These are phyloP conservation scores for Solanum appendiculatum DNA, from an alignment of 257 asterid genomes.

Conservation along the genomic window DNA sequence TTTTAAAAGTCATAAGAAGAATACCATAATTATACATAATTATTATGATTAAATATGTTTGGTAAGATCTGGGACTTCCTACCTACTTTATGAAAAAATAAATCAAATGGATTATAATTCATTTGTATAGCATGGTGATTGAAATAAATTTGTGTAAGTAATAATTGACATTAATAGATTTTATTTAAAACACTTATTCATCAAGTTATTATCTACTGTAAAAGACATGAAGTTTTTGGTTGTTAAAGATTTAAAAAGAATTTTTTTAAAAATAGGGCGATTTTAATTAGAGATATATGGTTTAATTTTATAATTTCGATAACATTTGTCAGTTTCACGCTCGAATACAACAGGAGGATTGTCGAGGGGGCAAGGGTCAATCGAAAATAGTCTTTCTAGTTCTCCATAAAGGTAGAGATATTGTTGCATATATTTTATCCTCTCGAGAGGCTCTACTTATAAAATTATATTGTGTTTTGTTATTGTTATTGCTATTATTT, in stretches of 20 bases:
- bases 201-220: background rate
- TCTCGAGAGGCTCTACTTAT: background rate
- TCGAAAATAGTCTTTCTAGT: background rate
- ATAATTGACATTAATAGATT: background rate
- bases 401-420: background rate
- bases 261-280: no score
- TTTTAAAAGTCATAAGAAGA: no score
- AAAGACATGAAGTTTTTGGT: background rate
- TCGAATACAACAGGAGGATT: background rate
- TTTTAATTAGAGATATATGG: no score
- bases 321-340: no score
- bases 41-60: background rate
- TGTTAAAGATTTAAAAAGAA: background rate
- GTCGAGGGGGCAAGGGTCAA: background rate
- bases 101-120: background rate
- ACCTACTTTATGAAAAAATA: background rate
- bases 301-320: no score
- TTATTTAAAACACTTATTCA: background rate
- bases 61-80: background rate
- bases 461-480: no score
- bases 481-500: background rate
- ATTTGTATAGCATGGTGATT: background rate
- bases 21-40: background rate
- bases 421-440: background rate
- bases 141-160: background rate